Evolutionary conservation across 768 basidiomycete species (phyloP).

Genomic region (Dacryopinax spathularia): DNA sequence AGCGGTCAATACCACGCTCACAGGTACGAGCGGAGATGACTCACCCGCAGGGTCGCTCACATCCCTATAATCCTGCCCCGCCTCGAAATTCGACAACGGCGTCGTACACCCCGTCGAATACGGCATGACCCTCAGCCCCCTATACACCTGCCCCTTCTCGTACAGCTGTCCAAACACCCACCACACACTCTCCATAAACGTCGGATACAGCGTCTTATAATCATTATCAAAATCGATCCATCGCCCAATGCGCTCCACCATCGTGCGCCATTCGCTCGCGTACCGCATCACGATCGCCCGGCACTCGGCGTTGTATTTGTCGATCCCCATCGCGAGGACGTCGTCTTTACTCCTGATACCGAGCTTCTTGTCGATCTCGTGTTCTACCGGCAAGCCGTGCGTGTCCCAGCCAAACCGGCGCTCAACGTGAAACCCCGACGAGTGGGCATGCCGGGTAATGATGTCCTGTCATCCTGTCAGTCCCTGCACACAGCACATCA

Average conservation of each 20-base stretch:
- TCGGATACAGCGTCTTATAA: conserved; percentile 88
- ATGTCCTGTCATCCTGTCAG: conserved; percentile 52
- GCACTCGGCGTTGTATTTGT: conserved; percentile 94
- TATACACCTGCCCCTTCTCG: conserved; percentile 83
- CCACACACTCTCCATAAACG: conserved; percentile 98
- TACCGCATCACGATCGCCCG: conserved; percentile 96
- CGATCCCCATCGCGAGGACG: conserved; percentile 90
- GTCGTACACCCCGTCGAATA: conserved; percentile 95
- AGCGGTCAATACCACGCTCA: not conserved
- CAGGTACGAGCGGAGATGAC: conserved; percentile 15
- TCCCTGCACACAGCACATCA: not conserved
- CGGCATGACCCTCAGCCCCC: conserved; percentile 90
- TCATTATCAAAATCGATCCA: conserved; percentile 99
- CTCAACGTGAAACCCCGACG: conserved; percentile 81
- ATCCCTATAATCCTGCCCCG: conserved; percentile 80
- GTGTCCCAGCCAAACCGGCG: conserved; percentile 98
- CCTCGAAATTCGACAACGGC: conserved; percentile 94
- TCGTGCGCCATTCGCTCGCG: conserved; percentile 80
- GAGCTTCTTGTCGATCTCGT: conserved; percentile 96
- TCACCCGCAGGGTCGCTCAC: conserved; percentile 82
- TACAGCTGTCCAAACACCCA: conserved; percentile 96
- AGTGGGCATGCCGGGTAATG: conserved; percentile 88
- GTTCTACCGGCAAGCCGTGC: conserved; percentile 95
- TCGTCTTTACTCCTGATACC: conserved; percentile 86
- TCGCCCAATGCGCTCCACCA: conserved; percentile 94